Base-by-base conservation (phyloP, 176 grass and related monocot genomes). In the Areca catechu region DNA sequence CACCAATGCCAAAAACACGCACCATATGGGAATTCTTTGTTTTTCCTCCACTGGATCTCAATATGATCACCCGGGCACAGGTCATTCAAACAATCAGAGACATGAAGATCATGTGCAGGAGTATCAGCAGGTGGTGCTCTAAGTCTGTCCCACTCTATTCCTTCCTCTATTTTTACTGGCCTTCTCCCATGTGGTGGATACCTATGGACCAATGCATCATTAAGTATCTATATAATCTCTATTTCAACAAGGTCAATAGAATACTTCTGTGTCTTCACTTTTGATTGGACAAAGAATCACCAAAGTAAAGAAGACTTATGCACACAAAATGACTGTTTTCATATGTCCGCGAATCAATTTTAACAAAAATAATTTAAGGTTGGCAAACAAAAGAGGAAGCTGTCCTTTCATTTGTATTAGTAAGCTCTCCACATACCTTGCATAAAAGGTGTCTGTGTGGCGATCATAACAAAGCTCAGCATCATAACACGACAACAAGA, bases 1-100 rank as follows among this genome's bases (percentile, higher is more conserved):
- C 34, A 43, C 10, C 34, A 14, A 10, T 43, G 9, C 9, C 1
- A 43, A 43, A 43, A 43, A 24, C 24, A 21, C 59, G 4, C 81
- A 95, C 89, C 89, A 51, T 85, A 95, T 25, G 89, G 89, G 55
- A 86, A 95, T n/a, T 95, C 85, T 67, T 95, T 82, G 78, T 80
- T 95, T 73, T 79, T 95, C 58, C 89, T 76, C 89, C 89, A 95
- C 62, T 95, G 89, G 56, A 95, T 85, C 72, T 95, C 89, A 24
- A 95, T 89, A 54, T 89, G 81, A 51, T 89, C 78, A 3, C 81
- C 85, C 0, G 89, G 89, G 15, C 66, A 63, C 17, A 95, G 66
- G 24, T 72, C 72, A 22, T 74, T 77, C 37, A 89, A 23, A 77
- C 89, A 85, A 69, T 64, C 66, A 0, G 89, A 89, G 17, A 48